Evolutionary conservation across 768 basidiomycete species (phyloP), one percentile per base, ranked within the genome.

Genomic region (Naganishia vishniacii): DNA sequence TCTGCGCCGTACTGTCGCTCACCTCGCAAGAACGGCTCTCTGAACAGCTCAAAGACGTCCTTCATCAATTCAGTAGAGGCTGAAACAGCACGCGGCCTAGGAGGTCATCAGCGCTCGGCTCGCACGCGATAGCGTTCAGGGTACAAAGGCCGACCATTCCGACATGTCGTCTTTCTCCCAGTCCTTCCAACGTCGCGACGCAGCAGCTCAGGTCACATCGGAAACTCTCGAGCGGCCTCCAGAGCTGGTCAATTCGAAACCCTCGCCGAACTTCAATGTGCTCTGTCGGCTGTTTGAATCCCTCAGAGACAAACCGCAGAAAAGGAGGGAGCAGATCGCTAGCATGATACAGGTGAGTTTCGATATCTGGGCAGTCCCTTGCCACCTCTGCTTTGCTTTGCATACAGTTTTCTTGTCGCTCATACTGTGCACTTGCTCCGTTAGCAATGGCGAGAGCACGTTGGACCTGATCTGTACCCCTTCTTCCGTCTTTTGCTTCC

Each of bases 381-480:
- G 7, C 16, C 44, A 11, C 5, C n/a, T 1, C 25, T 11, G 20
- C 65, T 29, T 16, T 4, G 15, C 29, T n/a, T n/a, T n/a, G n/a
- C n/a, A n/a, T n/a, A 18, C 1, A 29, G n/a, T 31, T 11, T 5
- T 32, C 26, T 16, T 59, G 26, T 47, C 26, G 32, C 34, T 51
- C 4, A 28, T 26, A 16, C 8, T 23, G 67, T 48, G 71, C 71
- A 59, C 67, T 45, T 51, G 5, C 90, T 87, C 7, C 8, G 15
- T 25, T 85, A 87, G 72, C 48, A 71, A 4, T 98, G 92, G 91
- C 83, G 93, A 69, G 80, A 84, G 45, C 83, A 88, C 70, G 87
- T 91, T 46, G 95, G 95, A 0, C 80, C 84, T 70, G 89, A 98
- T 73, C 76, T 99, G 34, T 97, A 88, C 76, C 93, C 94, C 4